These are phyloP conservation scores for Stagonosporopsis rhizophila DNA, from an alignment of 2,329 filamentous ascomycete genomes.

Conservation along the genomic window DNA sequence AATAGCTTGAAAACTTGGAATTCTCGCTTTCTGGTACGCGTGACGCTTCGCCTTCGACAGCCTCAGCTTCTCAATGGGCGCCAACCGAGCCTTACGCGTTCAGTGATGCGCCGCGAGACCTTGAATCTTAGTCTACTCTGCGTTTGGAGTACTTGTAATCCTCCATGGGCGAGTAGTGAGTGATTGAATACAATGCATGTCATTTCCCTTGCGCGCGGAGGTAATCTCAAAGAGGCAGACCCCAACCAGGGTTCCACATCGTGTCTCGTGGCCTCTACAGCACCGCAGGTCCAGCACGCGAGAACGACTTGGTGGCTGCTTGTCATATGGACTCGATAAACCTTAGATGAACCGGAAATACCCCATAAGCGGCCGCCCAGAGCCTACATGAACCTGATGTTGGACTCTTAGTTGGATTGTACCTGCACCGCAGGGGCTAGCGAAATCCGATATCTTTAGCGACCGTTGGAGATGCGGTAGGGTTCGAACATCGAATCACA, in stretches of 20 bases:
- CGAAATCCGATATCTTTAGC: conserved; percentile 14
- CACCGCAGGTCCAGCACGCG: conserved; percentile 11
- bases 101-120: conserved; percentile 12
- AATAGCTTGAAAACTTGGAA: conserved; percentile 1
- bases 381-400: neutral
- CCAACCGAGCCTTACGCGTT: conserved; percentile 28
- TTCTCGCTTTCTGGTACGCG: conserved; percentile 7
- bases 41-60: conserved; percentile 9
- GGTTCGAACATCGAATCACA: conserved; percentile 2
- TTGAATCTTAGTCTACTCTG: neutral
- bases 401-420: conserved; percentile 8
- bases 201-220: neutral
- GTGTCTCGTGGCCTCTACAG: neutral
- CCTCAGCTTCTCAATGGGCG: conserved; percentile 14
- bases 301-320: conserved; percentile 20
- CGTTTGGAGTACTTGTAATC: neutral
- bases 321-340: neutral
- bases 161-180: neutral
- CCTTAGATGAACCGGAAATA: conserved; percentile 15
- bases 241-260: neutral
- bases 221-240: neutral
- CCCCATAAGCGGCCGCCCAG: neutral
- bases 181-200: neutral
- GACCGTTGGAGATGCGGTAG: conserved; percentile 17
- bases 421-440: conserved; percentile 11